These are phyloP conservation scores for Scolecobasidium constrictum DNA, from an alignment of 2,329 filamentous ascomycete genomes.

Conservation along the genomic window DNA sequence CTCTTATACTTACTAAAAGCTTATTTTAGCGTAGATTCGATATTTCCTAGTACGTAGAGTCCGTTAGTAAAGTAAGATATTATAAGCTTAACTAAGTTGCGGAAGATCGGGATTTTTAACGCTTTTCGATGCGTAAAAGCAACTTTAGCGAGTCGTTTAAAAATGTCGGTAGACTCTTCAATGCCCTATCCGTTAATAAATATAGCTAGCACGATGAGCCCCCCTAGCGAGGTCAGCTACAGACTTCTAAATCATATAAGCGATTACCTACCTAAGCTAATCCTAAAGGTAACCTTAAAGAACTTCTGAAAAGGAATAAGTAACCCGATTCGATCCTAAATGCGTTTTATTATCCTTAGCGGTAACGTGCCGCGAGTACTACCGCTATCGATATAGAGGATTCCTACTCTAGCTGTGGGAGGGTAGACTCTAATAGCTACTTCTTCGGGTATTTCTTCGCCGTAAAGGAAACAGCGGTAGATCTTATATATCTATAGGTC, in stretches of 20 bases:
- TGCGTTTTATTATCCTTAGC: slow-evolving; percentile 12
- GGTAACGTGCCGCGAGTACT: slow-evolving; percentile 9
- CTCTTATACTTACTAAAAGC: slow-evolving; percentile 10
- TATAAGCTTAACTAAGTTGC: slow-evolving; percentile 9
- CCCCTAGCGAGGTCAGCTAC: slow-evolving; percentile 10
- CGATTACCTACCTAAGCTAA: slow-evolving; percentile 11
- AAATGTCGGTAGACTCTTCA: slow-evolving; percentile 3
- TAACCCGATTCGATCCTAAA: slow-evolving; percentile 11
- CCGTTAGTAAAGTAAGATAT: slow-evolving; percentile 13
- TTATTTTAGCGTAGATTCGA: slow-evolving; percentile 12
- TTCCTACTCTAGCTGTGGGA: slow-evolving; percentile 12
- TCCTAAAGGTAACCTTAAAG: slow-evolving; percentile 11
- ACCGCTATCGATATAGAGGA: slow-evolving; percentile 13
- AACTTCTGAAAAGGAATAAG: slow-evolving; percentile 11
- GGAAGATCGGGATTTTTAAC: slow-evolving; percentile 11
- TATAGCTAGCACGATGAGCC: slow-evolving; percentile 12
- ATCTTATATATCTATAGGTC: slow-evolving; percentile 13
- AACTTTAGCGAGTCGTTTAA: slow-evolving; percentile 1
- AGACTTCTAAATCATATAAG: not conserved
- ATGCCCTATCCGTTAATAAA: slow-evolving; percentile 12
- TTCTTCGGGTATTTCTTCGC: slow-evolving; percentile 11
- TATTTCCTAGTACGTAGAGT: slow-evolving; percentile 12
- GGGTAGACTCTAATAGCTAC: slow-evolving; percentile 11
- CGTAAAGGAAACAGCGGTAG: slow-evolving; percentile 12
- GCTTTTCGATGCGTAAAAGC: slow-evolving; percentile 11